phyloP scores from a whole-genome alignment of 768 basidiomycete species.

The Termitomyces sp. region DNA sequence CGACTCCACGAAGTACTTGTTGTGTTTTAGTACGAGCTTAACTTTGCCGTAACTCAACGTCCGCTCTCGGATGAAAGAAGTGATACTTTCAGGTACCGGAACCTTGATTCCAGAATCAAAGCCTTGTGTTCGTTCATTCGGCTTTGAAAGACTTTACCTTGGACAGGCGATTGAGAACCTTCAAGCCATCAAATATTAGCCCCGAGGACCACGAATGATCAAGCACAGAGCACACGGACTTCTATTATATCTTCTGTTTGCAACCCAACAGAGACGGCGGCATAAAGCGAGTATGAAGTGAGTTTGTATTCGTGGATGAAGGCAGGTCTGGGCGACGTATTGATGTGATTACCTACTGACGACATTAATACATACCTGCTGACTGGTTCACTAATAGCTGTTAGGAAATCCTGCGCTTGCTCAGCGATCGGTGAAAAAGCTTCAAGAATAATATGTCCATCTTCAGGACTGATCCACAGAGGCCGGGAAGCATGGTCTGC shows the following conservation, averaged over 20 bases:
- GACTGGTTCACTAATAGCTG: constrained; percentile 97
- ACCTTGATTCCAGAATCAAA: constrained; percentile 45
- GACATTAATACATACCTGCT: constrained; percentile 68
- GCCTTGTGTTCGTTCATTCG: background rate
- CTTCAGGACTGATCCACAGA: constrained; percentile 92
- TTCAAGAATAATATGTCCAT: constrained; percentile 92
- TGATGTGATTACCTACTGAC: constrained; percentile 25
- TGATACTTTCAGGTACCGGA: constrained; percentile 85
- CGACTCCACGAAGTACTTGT: constrained; percentile 96
- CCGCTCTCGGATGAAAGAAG: constrained; percentile 84
- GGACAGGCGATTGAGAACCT: constrained; percentile 79
- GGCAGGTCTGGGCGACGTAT: constrained; percentile 61
- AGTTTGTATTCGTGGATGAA: constrained; percentile 99
- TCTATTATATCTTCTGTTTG: constrained; percentile 99
- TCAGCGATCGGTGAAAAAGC: constrained; percentile 97
- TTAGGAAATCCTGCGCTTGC: constrained; percentile 97
- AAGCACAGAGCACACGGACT: constrained; percentile 47
- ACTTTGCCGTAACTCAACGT: constrained; percentile 98
- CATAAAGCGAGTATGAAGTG: constrained; percentile 96
- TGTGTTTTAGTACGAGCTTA: constrained; percentile 96
- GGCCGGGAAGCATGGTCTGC: constrained; percentile 89
- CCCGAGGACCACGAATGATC: constrained; percentile 12
- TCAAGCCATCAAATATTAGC: constrained; percentile 21
- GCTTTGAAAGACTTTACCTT: constrained; percentile 40
- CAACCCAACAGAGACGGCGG: constrained; percentile 95